phyloP scores from a whole-genome alignment of 805 yeast species.

The Metschnikowia corniflorae region DNA sequence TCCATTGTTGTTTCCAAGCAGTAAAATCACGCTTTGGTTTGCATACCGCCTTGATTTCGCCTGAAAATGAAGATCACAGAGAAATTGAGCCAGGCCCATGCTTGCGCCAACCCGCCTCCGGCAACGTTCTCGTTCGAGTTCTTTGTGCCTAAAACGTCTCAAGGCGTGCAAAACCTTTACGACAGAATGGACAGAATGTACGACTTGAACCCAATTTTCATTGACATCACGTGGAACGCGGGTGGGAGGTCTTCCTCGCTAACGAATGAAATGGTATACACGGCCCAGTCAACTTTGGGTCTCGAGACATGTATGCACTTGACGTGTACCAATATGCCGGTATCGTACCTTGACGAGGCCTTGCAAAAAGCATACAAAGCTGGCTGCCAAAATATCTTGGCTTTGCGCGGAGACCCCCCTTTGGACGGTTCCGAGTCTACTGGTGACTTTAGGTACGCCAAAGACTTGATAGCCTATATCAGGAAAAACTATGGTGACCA shows the following conservation, averaged over 20 bases:
- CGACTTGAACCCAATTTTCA: slow-evolving; percentile 82
- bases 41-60: no score
- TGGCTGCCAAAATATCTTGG: slow-evolving; percentile 94
- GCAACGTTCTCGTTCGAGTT: slow-evolving; percentile 93
- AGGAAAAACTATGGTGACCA: slow-evolving; percentile 75
- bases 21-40: no score
- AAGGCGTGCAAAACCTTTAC: slow-evolving; percentile 93
- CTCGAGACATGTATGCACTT: slow-evolving; percentile 97
- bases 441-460: slow-evolving; percentile 86
- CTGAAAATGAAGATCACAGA: slow-evolving; percentile 38
- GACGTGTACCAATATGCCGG: slow-evolving; percentile 94
- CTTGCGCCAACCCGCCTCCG: slow-evolving; percentile 36
- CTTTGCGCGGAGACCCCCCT: slow-evolving; percentile 95
- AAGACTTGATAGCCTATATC: slow-evolving; percentile 78
- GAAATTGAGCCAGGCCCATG: slow-evolving; percentile 42
- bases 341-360: slow-evolving; percentile 77
- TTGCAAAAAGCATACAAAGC: slow-evolving; percentile 78
- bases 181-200: slow-evolving; percentile 98
- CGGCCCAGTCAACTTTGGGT: slow-evolving; percentile 86
- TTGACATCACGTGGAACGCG: slow-evolving; percentile 98
- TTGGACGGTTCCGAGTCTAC: slow-evolving; percentile 66
- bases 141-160: slow-evolving; percentile 95
- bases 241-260: slow-evolving; percentile 84
- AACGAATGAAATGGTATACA: slow-evolving; percentile 88
- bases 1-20: no score